A percentile compares a stretch with the other conserved stretches of the same genome.
Conservation (phyloP, 495 filamentous ascomycete genomes). For the Parachaetomium inaequale region DNA sequence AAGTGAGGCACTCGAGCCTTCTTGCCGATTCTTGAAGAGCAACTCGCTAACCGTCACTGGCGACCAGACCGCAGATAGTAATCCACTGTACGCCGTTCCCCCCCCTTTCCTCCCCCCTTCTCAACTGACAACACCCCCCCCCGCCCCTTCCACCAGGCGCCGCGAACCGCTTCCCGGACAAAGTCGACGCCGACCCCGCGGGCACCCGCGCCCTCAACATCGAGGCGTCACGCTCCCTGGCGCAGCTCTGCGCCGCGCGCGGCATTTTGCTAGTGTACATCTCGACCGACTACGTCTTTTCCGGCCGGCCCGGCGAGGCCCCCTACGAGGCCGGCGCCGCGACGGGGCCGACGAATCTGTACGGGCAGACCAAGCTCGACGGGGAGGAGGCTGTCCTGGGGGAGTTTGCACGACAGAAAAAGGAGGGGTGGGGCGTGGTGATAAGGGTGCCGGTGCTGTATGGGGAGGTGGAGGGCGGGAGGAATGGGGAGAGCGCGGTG, state of each 20-base stretch:
- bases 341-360: conserved; percentile 74
- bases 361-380: conserved; percentile 83
- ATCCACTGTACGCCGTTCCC: conserved; percentile 65
- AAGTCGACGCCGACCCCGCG: conserved; percentile 73
- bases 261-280: conserved; percentile 82
- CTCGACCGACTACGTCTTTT: conserved; percentile 92
- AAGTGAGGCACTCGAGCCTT: conserved; percentile 43
- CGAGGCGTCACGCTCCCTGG: conserved; percentile 62
- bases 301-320: conserved; percentile 75
- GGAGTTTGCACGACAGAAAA: conserved; percentile 50
- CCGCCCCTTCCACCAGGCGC: conserved; percentile 45
- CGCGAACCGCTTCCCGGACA: conserved; percentile 87
- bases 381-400: conserved; percentile 72
- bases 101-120: neutral
- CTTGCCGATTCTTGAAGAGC: no score
- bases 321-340: conserved; percentile 68
- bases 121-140: neutral
- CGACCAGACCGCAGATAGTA: conserved; percentile 72
- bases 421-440: conserved; percentile 58
- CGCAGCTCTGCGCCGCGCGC: conserved; percentile 58
- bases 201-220: conserved; percentile 74
- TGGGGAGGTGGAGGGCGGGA: conserved; percentile 54
- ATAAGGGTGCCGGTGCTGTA: conserved; percentile 88
- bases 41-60: neutral
- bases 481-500: conserved; percentile 72